phyloP scores from a whole-genome alignment of 2,329 filamentous ascomycete species.

The Lachnellula hyalina region DNA sequence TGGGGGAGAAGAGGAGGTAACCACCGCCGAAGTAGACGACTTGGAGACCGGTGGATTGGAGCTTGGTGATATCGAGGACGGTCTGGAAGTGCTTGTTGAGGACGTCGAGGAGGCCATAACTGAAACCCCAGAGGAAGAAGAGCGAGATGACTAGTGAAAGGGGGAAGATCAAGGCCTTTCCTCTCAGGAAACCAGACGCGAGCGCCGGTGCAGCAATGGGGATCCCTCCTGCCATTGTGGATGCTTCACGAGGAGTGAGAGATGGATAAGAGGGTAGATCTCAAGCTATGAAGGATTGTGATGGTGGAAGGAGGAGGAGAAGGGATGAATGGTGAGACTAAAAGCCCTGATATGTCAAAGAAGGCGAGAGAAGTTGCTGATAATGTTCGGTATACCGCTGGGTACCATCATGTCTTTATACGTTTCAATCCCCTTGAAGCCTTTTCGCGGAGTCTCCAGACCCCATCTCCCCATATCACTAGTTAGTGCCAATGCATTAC shows the following conservation, averaged over 20 bases:
- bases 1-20: slow-evolving; percentile 62
- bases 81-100: slow-evolving; percentile 67
- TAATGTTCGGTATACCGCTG: slow-evolving; percentile 7
- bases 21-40: slow-evolving; percentile 66
- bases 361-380: slow-evolving; percentile 9
- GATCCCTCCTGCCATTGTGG: slow-evolving; percentile 37
- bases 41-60: slow-evolving; percentile 63
- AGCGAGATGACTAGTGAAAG: slow-evolving; percentile 63
- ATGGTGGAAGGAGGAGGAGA: not conserved
- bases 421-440: not conserved
- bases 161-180: slow-evolving; percentile 40
- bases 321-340: not conserved
- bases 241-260: not conserved
- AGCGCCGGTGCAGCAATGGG: slow-evolving; percentile 34
- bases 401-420: slow-evolving; percentile 13
- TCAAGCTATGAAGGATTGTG: slow-evolving; percentile 8
- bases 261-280: not conserved
- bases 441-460: slow-evolving; percentile 11
- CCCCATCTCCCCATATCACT: not conserved
- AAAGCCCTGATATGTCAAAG: not conserved
- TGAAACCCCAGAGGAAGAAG: slow-evolving; percentile 85
- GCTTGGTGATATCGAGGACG: slow-evolving; percentile 53
- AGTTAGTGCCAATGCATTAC: not conserved
- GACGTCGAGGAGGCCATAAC: slow-evolving; percentile 78
- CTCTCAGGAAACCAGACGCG: slow-evolving; percentile 36